Evolutionary conservation across 768 basidiomycete species (phyloP), one percentile per base, ranked within the genome.

Genomic region (Cyathus striatus): DNA sequence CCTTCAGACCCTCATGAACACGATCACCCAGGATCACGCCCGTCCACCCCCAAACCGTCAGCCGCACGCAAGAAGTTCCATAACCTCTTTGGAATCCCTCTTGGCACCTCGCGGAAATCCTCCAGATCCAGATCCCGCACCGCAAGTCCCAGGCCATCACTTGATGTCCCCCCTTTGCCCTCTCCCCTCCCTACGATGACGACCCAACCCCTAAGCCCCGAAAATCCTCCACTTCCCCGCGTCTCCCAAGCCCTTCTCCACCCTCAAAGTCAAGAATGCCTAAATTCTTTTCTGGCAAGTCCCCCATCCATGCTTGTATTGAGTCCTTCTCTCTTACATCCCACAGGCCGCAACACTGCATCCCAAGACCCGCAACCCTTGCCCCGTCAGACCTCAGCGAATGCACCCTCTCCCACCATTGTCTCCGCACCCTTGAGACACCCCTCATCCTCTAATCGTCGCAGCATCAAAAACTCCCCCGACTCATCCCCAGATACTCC

Each of bases 51-150:
- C 18, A 70, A 68, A 48, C 57, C 62, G 13, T 64, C 69, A 12
- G 54, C 52, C 22, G 48, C 70, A 5, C 68, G 66, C 36, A 62
- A 62, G 51, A 73, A 67, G 50, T 55, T 72, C 0, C 70, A 73
- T 43, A 68, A 68, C 33, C 56, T 78, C 21, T 78, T 77, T 51
- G 69, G 68, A 12, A 67, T 74, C 7, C 60, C 69, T 17, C 56
- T 71, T 4, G n/a, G n/a, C n/a, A 46, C 61, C 23, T 56, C 55
- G 27, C 63, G 67, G 16, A 63, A 60, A 46, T 68, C 70, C 54
- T 70, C 59, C 42, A 42, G 59, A 49, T 64, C 58, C 5, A 46
- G 55, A 30, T 70, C 71, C n/a, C 53, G 50, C 26, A 50, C 55
- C n/a, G 53, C 42, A 24, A 62, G 58, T 38, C 54, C 53, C 13